These are phyloP conservation scores for Dictyostelium firmibasis DNA, from an alignment of 78 protist species.

Conservation along the genomic window DNA sequence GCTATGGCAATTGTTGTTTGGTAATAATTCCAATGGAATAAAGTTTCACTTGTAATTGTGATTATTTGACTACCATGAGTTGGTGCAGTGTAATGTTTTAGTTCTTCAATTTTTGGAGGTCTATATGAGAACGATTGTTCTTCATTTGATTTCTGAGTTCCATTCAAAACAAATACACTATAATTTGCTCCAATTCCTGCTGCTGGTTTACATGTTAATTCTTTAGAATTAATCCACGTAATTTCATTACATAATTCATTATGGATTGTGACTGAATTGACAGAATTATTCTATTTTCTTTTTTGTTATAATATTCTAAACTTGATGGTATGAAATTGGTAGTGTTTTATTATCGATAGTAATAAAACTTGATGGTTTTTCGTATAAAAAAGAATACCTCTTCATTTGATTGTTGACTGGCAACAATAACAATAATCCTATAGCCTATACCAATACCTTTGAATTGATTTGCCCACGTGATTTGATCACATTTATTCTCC, in stretches of 20 bases:
- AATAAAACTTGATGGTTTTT: not conserved
- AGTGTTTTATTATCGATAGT: not conserved
- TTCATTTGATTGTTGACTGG: not conserved
- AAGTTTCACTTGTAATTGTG: slow-evolving; percentile 38
- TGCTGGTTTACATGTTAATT: not conserved
- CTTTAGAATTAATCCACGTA: not conserved
- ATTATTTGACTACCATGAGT: not conserved
- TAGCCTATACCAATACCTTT: not conserved
- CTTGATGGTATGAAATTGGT: slow-evolving; percentile 28
- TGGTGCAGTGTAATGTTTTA: not conserved
- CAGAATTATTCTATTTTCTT: not conserved
- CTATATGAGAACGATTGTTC: not conserved
- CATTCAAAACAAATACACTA: not conserved
- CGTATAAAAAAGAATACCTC: not conserved
- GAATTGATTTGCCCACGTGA: not conserved
- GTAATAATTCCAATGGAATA: slow-evolving; percentile 12
- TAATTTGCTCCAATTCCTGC: not conserved
- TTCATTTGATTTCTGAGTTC: not conserved
- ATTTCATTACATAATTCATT: not conserved
- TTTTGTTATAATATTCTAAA: not conserved
- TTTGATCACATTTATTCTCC: not conserved
- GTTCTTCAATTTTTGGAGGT: not conserved
- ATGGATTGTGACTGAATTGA: not conserved
- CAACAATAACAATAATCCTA: not conserved
- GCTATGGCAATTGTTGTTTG: not conserved